These are phyloP conservation scores for Apiotrichum gracile DNA, from an alignment of 1,284 basidiomycete species.

Conservation along the genomic window DNA sequence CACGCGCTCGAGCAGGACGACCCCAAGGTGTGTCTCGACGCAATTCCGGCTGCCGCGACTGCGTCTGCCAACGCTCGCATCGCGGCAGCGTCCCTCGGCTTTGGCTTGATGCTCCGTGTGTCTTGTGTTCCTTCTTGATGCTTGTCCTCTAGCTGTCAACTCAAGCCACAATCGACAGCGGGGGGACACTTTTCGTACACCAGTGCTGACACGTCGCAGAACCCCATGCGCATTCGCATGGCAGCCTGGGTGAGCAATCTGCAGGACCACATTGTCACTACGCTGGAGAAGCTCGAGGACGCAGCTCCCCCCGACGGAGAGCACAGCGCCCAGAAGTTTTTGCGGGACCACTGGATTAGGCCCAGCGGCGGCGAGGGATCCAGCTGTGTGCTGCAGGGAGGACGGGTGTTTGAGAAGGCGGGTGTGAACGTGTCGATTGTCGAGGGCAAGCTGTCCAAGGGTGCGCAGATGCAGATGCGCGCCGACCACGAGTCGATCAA, in stretches of 20 bases:
- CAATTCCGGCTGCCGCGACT: background rate
- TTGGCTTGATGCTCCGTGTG: conserved; percentile 15
- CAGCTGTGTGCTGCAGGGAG: conserved; percentile 77
- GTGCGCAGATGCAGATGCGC: conserved; percentile 89
- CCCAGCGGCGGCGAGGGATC: conserved; percentile 72
- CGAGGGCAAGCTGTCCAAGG: conserved; percentile 77
- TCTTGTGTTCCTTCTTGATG: background rate
- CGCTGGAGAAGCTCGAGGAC: conserved; percentile 75
- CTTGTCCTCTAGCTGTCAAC: background rate
- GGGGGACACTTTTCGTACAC: too few relatives aligned
- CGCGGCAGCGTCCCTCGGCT: conserved; percentile 3
- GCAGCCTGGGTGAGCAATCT: conserved; percentile 71
- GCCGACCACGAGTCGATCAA: conserved; percentile 69
- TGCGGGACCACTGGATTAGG: conserved; percentile 81
- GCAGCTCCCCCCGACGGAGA: conserved; percentile 43
- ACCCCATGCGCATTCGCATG: conserved; percentile 71
- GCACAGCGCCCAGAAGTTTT: conserved; percentile 56
- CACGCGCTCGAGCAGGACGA: conserved; percentile 43
- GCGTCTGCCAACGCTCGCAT: conserved; percentile 1
- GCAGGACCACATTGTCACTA: conserved; percentile 74
- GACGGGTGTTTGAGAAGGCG: conserved; percentile 81
- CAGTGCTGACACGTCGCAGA: conserved; percentile 29
- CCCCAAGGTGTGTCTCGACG: conserved; percentile 32
- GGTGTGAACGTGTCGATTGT: conserved; percentile 95
- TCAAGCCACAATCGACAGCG: too few relatives aligned